A percentile compares a stretch with the other conserved stretches of the same genome.
Evolutionary conservation across 257 asterid species (phyloP).

Genomic region (Capsicum chinense): DNA sequence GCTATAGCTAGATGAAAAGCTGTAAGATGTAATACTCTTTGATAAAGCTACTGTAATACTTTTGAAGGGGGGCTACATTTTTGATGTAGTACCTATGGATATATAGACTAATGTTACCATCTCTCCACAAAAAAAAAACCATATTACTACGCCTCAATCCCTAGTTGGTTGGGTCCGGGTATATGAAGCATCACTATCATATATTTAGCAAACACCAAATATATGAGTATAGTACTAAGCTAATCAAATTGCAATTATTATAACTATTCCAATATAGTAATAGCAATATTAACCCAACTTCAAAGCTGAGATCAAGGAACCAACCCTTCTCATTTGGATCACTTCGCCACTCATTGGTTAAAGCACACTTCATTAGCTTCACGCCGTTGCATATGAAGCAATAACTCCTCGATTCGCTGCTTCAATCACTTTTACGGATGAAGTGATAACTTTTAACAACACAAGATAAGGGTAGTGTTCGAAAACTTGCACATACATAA

Average conservation of each 20-base stretch:
- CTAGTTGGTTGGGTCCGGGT: background rate
- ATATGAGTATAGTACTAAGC: background rate
- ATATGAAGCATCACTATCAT: background rate
- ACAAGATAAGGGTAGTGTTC: background rate
- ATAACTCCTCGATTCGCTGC: background rate
- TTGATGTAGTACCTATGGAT: too few relatives aligned
- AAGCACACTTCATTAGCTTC: slow-evolving; percentile 15
- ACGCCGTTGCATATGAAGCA: background rate
- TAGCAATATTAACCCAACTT: background rate
- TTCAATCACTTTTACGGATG: slow-evolving; percentile 5
- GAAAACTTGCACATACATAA: background rate
- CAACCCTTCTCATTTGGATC: background rate
- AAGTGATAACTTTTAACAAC: slow-evolving; percentile 1
- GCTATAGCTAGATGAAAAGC: too few relatives aligned
- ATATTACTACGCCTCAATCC: background rate
- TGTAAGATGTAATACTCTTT: too few relatives aligned
- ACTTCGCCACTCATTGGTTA: background rate
- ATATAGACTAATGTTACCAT: too few relatives aligned
- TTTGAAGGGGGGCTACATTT: too few relatives aligned
- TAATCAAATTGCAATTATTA: background rate
- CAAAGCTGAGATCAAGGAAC: background rate
- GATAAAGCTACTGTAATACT: too few relatives aligned
- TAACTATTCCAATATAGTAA: background rate
- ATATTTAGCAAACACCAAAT: background rate
- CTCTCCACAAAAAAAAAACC: background rate